phyloP scores from a whole-genome alignment of 129 eudicot species.

The Apium graveolens region DNA sequence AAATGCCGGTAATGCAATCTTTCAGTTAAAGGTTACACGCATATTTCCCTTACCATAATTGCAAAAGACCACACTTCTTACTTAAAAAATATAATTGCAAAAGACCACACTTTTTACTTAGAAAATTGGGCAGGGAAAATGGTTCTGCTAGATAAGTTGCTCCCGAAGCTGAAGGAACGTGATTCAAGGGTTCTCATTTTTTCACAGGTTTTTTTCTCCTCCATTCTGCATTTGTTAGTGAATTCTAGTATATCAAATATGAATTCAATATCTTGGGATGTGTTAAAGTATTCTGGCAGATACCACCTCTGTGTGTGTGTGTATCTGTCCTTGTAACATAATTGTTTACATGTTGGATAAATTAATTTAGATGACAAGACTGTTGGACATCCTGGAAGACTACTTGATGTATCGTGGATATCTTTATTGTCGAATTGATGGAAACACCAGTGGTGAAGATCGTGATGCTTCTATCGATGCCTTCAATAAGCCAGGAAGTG shows the following conservation, averaged over 20 bases:
- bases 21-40: neutral
- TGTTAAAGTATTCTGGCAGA: neutral
- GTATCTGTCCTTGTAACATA: neutral
- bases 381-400: constrained; percentile 96
- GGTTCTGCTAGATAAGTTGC: constrained; percentile 92
- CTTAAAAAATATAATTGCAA: neutral
- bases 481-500: constrained; percentile 95
- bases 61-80: neutral
- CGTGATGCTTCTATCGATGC: constrained; percentile 99
- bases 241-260: neutral
- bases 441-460: constrained; percentile 97
- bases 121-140: constrained; percentile 59
- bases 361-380: constrained; percentile 75
- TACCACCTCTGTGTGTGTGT: neutral
- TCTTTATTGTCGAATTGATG: constrained; percentile 93
- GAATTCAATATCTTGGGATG: neutral
- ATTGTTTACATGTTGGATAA: neutral
- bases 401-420: constrained; percentile 87
- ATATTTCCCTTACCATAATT: neutral
- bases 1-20: constrained; percentile 57
- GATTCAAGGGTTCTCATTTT: constrained; percentile 91
- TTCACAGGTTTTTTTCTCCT: constrained; percentile 53
- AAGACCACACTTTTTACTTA: neutral
- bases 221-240: neutral
- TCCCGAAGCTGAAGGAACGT: constrained; percentile 91